phyloP scores from a whole-genome alignment of 129 eudicot species.

The sunflower (Helianthus annuus) region HanXRQr2.0-SUNRISE NC_035437.2:83082710-83083209 shows the following conservation, averaged over 20 bases:
- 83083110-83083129: conserved; percentile 60
- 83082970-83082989: conserved; percentile 68
- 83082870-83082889: conserved; percentile 69
- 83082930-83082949: conserved; percentile 78
- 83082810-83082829: conserved; percentile 67
- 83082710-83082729: conserved; percentile 71
- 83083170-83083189: conserved; percentile 80
- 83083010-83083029: conserved; percentile 73
- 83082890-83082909: conserved; percentile 59
- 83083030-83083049: conserved; percentile 84
- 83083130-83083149: conserved; percentile 55
- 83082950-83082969: conserved; percentile 49
- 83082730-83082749: conserved; percentile 65
- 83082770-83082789: conserved; percentile 70
- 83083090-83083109: conserved; percentile 88
- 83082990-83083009: conserved; percentile 61
- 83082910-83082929: conserved; percentile 66
- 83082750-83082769: conserved; percentile 80
- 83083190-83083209: conserved; percentile 70
- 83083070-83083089: conserved; percentile 80
- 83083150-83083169: conserved; percentile 62
- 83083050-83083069: conserved; percentile 68
- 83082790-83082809: conserved; percentile 69
- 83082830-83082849: conserved; percentile 72
- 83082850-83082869: conserved; percentile 78